phyloP scores from a whole-genome alignment of 768 basidiomycete genomes.

The Hemileccinum impolitum region DNA sequence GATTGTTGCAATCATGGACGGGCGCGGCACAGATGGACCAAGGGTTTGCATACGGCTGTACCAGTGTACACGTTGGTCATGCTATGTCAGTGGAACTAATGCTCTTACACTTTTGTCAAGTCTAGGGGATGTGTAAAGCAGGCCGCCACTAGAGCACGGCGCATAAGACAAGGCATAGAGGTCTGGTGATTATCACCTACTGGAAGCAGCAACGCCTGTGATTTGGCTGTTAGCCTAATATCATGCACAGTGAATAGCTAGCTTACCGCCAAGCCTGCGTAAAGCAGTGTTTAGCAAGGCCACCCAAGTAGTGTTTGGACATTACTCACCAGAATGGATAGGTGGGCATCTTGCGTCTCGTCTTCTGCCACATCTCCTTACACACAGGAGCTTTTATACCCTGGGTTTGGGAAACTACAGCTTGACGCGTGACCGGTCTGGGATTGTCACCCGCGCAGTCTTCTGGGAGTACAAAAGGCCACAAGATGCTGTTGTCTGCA shows the following conservation, averaged over 20 bases:
- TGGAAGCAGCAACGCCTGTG: constrained; percentile 60
- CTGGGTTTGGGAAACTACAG: constrained; percentile 4
- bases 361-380: constrained; percentile 4
- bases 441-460: background rate
- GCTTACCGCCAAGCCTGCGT: constrained; percentile 59
- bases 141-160: constrained; percentile 59
- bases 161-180: background rate
- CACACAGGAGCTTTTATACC: constrained; percentile 18
- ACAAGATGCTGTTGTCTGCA: constrained; percentile 12
- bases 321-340: constrained; percentile 33
- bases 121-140: constrained; percentile 81
- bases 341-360: constrained; percentile 21
- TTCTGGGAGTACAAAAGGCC: constrained; percentile 13
- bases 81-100: background rate
- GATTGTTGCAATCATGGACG: constrained; percentile 65
- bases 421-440: constrained; percentile 7
- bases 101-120: constrained; percentile 74
- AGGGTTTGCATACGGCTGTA: constrained; percentile 83
- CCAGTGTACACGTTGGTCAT: constrained; percentile 5
- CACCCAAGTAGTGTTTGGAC: background rate
- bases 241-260: background rate
- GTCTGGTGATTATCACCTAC: constrained; percentile 36
- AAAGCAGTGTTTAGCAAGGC: constrained; percentile 1
- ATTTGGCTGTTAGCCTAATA: constrained; percentile 10
- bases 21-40: constrained; percentile 45